A percentile compares a stretch with the other conserved stretches of the same genome.
phyloP scores from a whole-genome alignment of 805 yeast species.

The Nadsonia fulvescens region DNA sequence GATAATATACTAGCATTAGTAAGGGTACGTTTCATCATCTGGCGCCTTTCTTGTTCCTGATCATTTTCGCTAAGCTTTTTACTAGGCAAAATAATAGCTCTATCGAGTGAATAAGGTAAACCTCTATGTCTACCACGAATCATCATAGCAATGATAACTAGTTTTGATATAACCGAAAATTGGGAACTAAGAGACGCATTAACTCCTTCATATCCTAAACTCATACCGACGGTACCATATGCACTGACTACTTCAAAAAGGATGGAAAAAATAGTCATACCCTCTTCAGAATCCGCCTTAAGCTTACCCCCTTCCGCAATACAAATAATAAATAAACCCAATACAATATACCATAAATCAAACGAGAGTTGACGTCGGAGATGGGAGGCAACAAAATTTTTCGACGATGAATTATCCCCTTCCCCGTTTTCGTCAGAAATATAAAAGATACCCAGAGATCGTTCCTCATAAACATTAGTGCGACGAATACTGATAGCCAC shows the following conservation, averaged over 20 bases:
- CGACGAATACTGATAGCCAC: conserved; percentile 90
- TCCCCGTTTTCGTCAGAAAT: conserved; percentile 17
- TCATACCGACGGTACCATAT: conserved; percentile 90
- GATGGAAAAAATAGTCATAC: conserved; percentile 51
- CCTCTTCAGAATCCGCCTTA: conserved; percentile 22
- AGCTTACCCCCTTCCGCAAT: conserved; percentile 64
- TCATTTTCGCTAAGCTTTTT: conserved; percentile 23
- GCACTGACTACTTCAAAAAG: conserved; percentile 87
- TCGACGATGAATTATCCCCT: conserved; percentile 8
- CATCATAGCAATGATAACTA: conserved; percentile 77
- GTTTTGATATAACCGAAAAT: conserved; percentile 56
- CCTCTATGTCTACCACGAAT: conserved; percentile 95
- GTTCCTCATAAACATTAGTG: conserved; percentile 96
- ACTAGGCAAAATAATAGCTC: conserved; percentile 79
- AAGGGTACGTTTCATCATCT: no score
- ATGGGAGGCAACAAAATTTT: conserved; percentile 58
- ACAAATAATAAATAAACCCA: conserved; percentile 74
- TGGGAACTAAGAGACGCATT: conserved; percentile 56
- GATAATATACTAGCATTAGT: no score
- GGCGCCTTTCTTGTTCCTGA: conserved; percentile 8
- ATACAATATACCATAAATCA: conserved; percentile 83
- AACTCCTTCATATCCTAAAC: conserved; percentile 60
- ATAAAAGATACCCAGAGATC: conserved; percentile 81
- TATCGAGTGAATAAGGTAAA: conserved; percentile 76
- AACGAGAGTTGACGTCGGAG: conserved; percentile 80